These are phyloP conservation scores for Tylopilus sp. DNA, from an alignment of 768 basidiomycete species.

Conservation along the genomic window DNA sequence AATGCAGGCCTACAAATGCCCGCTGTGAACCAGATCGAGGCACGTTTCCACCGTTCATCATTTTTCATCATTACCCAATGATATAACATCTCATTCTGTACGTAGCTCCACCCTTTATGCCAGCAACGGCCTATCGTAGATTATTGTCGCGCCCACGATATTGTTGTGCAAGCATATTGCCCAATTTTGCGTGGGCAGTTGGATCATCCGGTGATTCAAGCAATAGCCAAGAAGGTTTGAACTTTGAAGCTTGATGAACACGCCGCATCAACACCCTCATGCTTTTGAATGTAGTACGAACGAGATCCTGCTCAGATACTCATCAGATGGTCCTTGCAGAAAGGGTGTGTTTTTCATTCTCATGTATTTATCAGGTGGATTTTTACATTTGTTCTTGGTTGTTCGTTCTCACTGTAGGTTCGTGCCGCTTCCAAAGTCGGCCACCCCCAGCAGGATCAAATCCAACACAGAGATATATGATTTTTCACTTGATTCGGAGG, in stretches of 20 bases:
- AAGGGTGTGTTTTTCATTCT: slow-evolving; percentile 48
- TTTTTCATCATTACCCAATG: neutral
- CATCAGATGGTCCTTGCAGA: slow-evolving; percentile 88
- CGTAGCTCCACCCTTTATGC: slow-evolving; percentile 75
- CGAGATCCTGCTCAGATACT: slow-evolving; percentile 77
- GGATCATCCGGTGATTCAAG: slow-evolving; percentile 50
- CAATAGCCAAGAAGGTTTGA: slow-evolving; percentile 58
- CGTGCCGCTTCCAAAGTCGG: slow-evolving; percentile 81
- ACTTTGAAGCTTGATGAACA: slow-evolving; percentile 3
- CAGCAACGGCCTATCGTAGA: slow-evolving; percentile 78
- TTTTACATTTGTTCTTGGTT: neutral
- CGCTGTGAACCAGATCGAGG: slow-evolving; percentile 82
- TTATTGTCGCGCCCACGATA: slow-evolving; percentile 60
- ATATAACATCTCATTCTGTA: slow-evolving; percentile 6
- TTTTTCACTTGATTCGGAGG: slow-evolving; percentile 63
- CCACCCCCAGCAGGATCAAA: slow-evolving; percentile 62
- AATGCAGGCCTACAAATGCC: slow-evolving; percentile 61
- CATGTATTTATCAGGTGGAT: neutral
- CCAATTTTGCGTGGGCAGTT: slow-evolving; percentile 63
- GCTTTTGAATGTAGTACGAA: slow-evolving; percentile 39
- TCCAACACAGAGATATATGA: slow-evolving; percentile 75
- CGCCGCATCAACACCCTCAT: slow-evolving; percentile 7
- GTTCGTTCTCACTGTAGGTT: slow-evolving; percentile 42
- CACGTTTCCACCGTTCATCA: slow-evolving; percentile 21
- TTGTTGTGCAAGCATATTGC: slow-evolving; percentile 72